phyloP scores from a whole-genome alignment of 2,329 filamentous ascomycete genomes.

The Clonostachys sp. region DNA sequence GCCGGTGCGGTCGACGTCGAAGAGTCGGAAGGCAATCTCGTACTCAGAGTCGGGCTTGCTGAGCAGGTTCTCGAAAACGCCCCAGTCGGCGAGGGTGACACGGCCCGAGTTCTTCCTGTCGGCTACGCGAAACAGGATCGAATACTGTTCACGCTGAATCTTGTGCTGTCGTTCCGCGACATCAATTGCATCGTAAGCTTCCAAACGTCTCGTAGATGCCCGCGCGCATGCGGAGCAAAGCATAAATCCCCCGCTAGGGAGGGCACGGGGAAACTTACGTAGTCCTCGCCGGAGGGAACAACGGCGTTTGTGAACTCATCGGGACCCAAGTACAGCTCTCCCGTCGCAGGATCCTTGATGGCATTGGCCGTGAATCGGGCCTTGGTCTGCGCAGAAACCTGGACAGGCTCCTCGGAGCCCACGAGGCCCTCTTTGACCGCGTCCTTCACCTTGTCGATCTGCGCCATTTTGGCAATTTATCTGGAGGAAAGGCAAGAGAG shows the following conservation, averaged over 20 bases:
- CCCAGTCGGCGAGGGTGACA: conserved; percentile 82
- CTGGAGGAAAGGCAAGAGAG: not conserved
- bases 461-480: conserved; percentile 20
- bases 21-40: conserved; percentile 95
- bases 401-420: conserved; percentile 49
- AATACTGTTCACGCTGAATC: conserved; percentile 93
- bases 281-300: conserved; percentile 82
- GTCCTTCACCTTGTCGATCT: conserved; percentile 53
- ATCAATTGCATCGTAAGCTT: not conserved
- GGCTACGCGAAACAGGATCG: conserved; percentile 86
- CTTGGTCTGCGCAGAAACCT: conserved; percentile 71
- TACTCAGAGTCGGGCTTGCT: conserved; percentile 96
- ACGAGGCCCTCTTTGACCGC: conserved; percentile 77
- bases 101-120: conserved; percentile 72
- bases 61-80: conserved; percentile 88
- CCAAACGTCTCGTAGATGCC: too few relatives aligned
- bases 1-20: conserved; percentile 81
- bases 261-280: conserved; percentile 59
- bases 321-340: conserved; percentile 74
- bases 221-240: too few relatives aligned
- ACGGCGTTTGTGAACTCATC: conserved; percentile 90
- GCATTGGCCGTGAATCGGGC: conserved; percentile 74
- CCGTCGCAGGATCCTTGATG: conserved; percentile 66
- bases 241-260: too few relatives aligned
- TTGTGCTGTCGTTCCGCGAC: conserved; percentile 65